phyloP scores from a whole-genome alignment of 148 eudicot species.

The Dysphania ambrosioides region DNA sequence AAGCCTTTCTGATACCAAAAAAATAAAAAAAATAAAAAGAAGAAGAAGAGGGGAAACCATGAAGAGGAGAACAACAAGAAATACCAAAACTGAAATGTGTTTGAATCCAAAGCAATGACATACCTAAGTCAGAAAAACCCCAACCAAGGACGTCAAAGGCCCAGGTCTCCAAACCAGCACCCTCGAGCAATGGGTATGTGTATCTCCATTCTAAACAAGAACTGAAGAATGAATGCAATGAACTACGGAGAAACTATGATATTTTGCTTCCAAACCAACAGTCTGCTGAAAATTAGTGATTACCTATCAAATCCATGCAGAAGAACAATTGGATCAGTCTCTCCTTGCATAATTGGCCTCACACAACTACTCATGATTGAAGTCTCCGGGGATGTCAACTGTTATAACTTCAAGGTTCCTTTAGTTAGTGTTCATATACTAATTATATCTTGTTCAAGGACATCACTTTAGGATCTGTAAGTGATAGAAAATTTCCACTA shows the following conservation, averaged over 20 bases:
- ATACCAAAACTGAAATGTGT: background rate
- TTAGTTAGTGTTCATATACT: background rate
- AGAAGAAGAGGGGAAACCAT: background rate
- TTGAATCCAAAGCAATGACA: constrained; percentile 3
- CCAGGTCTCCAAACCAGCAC: constrained; percentile 83
- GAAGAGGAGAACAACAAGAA: background rate
- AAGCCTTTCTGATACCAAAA: constrained; percentile 46
- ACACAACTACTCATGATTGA: constrained; percentile 87
- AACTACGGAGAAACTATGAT: constrained; percentile 30
- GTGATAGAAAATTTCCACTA: background rate
- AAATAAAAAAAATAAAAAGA: background rate
- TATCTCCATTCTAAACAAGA: constrained; percentile 98
- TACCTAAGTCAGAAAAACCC: constrained; percentile 92
- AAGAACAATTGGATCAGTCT: constrained; percentile 68
- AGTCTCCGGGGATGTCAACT: constrained; percentile 47
- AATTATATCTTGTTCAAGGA: background rate
- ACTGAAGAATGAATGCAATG: constrained; percentile 60
- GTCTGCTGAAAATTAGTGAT: constrained; percentile 2
- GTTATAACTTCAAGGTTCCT: constrained; percentile 1
- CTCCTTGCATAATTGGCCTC: constrained; percentile 47
- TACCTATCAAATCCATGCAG: constrained; percentile 96
- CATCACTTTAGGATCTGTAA: background rate
- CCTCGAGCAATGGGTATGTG: constrained; percentile 83
- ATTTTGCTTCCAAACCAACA: constrained; percentile 1
- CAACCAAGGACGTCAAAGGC: constrained; percentile 94